Evolutionary conservation across 228 moss, liverwort and hornwort genomes (phyloP).

Genomic region (Sphagnum magellanicum): DNA sequence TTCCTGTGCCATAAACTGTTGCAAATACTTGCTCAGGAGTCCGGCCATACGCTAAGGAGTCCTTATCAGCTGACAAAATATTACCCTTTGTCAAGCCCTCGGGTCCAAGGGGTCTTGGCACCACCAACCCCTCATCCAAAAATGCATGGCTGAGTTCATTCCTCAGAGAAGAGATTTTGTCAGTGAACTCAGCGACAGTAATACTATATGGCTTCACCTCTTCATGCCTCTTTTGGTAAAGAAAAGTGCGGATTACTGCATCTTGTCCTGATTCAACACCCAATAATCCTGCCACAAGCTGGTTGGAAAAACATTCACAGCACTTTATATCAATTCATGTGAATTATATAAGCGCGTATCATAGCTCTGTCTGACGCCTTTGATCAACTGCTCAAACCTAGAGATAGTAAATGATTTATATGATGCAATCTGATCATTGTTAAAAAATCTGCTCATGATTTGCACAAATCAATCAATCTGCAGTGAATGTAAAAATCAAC

Average conservation of each 20-base stretch:
- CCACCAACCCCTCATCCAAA: conserved; percentile 62
- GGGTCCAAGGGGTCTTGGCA: conserved; percentile 27
- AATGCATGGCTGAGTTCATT: conserved; percentile 21
- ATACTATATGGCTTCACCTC: conserved; percentile 35
- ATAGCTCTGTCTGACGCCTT: too few species aligned
- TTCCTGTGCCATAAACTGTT: conserved; percentile 45
- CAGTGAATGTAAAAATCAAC: too few species aligned
- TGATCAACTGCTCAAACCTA: too few species aligned
- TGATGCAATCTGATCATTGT: too few species aligned
- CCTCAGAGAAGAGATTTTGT: conserved; percentile 32
- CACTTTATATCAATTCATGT: too few species aligned
- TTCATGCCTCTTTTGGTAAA: conserved; percentile 35
- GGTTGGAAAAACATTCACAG: background rate
- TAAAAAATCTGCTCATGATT: too few species aligned
- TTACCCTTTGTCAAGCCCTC: conserved; percentile 27
- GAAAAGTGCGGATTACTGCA: conserved; percentile 47
- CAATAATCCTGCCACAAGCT: conserved; percentile 50
- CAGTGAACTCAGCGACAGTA: conserved; percentile 51
- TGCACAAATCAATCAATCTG: too few species aligned
- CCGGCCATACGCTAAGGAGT: conserved; percentile 33
- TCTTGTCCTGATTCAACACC: conserved; percentile 77
- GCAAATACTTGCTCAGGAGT: conserved; percentile 34
- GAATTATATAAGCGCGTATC: too few species aligned
- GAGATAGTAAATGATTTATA: too few species aligned
- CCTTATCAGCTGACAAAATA: conserved; percentile 25